Percentiles rank a stretch among this genome's conserved stretches.
phyloP scores from a whole-genome alignment of 768 basidiomycete species.

The Floccularia luteovirens region DNA sequence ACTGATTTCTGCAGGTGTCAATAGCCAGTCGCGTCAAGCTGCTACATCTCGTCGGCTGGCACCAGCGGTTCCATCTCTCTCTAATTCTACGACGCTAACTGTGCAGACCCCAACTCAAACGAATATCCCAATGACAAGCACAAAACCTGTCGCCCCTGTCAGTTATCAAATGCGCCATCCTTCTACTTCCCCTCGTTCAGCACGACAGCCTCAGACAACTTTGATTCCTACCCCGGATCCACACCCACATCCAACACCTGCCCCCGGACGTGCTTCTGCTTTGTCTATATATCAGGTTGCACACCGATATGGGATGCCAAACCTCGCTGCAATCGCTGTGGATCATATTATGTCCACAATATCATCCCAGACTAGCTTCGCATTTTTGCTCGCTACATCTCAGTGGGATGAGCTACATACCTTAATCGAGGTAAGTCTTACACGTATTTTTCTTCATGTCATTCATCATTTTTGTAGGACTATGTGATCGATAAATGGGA shows the following conservation, averaged over 20 bases:
- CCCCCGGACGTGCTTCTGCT: conserved; percentile 62
- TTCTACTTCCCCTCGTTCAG: conserved; percentile 38
- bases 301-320: conserved; percentile 66
- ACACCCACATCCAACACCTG: conserved; percentile 59
- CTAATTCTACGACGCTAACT: conserved; percentile 12
- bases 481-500: conserved; percentile 76
- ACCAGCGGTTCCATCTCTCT: conserved; percentile 12
- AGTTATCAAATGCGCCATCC: conserved; percentile 30
- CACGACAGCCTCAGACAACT: no score
- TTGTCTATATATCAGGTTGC: conserved; percentile 71
- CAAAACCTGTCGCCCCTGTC: conserved; percentile 21
- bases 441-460: conserved; percentile 4
- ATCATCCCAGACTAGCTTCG: conserved; percentile 58
- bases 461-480: conserved; percentile 32
- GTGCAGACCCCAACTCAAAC: conserved; percentile 17
- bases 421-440: conserved; percentile 46
- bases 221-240: conserved; percentile 45
- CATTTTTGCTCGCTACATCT: conserved; percentile 59
- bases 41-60: conserved; percentile 12
- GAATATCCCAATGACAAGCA: conserved; percentile 27
- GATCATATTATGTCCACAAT: conserved; percentile 70
- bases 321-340: conserved; percentile 55
- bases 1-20: conserved; percentile 12
- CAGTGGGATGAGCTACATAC: conserved; percentile 58
- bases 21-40: conserved; percentile 3